Evolutionary conservation across 805 yeast species (phyloP).

Genomic region (Hagleromyces aurorensis): DNA sequence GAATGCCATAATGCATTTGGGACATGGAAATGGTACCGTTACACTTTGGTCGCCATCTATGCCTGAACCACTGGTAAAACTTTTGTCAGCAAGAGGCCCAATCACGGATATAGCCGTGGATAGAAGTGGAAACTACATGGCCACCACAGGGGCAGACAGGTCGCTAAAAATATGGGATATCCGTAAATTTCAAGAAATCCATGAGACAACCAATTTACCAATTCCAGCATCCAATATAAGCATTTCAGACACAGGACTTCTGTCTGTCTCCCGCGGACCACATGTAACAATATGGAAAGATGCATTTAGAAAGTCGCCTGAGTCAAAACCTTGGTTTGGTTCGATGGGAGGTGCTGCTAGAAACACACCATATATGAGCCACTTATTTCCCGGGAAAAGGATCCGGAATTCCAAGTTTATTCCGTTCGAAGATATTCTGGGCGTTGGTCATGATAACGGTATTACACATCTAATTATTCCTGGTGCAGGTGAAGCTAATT

Average conservation of each 20-base stretch:
- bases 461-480: slow-evolving; percentile 84
- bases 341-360: slow-evolving; percentile 31
- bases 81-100: slow-evolving; percentile 80
- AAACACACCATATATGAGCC: slow-evolving; percentile 85
- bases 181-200: slow-evolving; percentile 70
- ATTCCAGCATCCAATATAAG: slow-evolving; percentile 77
- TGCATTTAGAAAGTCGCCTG: slow-evolving; percentile 39
- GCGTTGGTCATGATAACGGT: slow-evolving; percentile 76
- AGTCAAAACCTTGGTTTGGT: slow-evolving; percentile 44
- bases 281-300: slow-evolving; percentile 95
- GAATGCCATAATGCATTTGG: slow-evolving; percentile 91
- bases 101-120: slow-evolving; percentile 78
- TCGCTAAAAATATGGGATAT: slow-evolving; percentile 88
- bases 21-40: slow-evolving; percentile 89
- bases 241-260: slow-evolving; percentile 79
- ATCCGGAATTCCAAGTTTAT: slow-evolving; percentile 65
- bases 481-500: slow-evolving; percentile 97
- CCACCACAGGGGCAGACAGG: slow-evolving; percentile 81
- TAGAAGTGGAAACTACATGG: slow-evolving; percentile 92
- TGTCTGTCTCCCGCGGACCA: slow-evolving; percentile 93
- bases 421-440: slow-evolving; percentile 94
- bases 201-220: slow-evolving; percentile 52
- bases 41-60: slow-evolving; percentile 89
- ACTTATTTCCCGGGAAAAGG: slow-evolving; percentile 70
- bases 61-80: slow-evolving; percentile 75